Conservation (phyloP, 306 rosid genomes). For the barrel medic (Medicago truncatula) region DNA sequence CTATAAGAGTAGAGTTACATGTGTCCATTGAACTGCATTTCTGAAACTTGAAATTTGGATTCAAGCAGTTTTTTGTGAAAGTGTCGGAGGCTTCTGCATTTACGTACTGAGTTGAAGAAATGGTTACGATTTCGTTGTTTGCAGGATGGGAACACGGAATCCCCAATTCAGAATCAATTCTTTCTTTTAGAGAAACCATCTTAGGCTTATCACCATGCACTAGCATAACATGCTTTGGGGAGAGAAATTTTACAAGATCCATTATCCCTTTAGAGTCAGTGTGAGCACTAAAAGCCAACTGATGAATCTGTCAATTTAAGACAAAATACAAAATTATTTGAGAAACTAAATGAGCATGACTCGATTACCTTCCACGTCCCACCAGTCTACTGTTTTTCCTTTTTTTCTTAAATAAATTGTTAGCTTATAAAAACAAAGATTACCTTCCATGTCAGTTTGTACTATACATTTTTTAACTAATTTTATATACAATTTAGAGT, state of each 20-base stretch:
- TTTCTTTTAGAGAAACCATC: conserved; percentile 76
- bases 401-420: too few species aligned
- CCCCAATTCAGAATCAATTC: conserved; percentile 80
- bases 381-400: too few species aligned
- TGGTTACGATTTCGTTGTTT: conserved; percentile 66
- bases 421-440: too few species aligned
- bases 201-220: conserved; percentile 95
- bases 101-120: conserved; percentile 62
- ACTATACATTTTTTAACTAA: not conserved
- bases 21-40: conserved; percentile 48
- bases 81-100: conserved; percentile 62
- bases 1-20: conserved; percentile 37
- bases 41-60: conserved; percentile 74
- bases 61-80: conserved; percentile 60
- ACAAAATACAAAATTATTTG: conserved; percentile 13
- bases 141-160: conserved; percentile 81
- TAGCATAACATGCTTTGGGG: conserved; percentile 86
- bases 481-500: not conserved
- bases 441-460: not conserved
- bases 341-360: conserved; percentile 30
- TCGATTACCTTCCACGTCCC: not conserved
- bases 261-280: conserved; percentile 95
- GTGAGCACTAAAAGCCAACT: conserved; percentile 91
- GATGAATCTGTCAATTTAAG: conserved; percentile 76
- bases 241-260: conserved; percentile 90